phyloP scores from a whole-genome alignment of 495 filamentous ascomycete genomes.

The Penicillium cinerascens region DNA sequence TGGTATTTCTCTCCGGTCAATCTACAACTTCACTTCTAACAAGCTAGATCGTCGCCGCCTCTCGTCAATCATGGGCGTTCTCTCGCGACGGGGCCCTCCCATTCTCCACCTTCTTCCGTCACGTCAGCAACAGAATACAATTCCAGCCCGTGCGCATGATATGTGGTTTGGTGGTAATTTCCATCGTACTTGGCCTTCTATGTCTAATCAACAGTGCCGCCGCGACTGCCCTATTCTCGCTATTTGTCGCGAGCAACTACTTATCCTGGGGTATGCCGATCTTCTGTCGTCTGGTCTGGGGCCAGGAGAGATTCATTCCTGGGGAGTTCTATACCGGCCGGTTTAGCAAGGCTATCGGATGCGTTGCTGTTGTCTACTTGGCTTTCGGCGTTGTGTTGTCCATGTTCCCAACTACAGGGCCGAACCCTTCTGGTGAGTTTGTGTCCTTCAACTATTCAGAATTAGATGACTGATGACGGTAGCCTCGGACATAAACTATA shows the following conservation, averaged over 20 bases:
- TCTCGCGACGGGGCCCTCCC: conserved; percentile 58
- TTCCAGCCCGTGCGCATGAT: conserved; percentile 60
- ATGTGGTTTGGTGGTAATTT: conserved; percentile 54
- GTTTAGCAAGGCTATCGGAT: conserved; percentile 51
- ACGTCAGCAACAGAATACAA: conserved; percentile 51
- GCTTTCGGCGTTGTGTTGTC: conserved; percentile 52
- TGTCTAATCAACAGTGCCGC: conserved; percentile 57
- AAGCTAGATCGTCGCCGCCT: conserved; percentile 49
- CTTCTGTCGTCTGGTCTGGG: conserved; percentile 60
- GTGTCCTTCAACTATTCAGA: neutral
- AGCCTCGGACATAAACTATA: conserved; percentile 62
- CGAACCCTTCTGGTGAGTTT: conserved; percentile 48
- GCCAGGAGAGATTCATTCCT: conserved; percentile 54
- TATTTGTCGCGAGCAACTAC: conserved; percentile 59
- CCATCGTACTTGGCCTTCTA: conserved; percentile 56
- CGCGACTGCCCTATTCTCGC: conserved; percentile 57
- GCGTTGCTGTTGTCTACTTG: conserved; percentile 51
- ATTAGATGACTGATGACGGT: conserved; percentile 1
- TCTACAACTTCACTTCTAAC: neutral
- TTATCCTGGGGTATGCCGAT: conserved; percentile 62
- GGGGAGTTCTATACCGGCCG: conserved; percentile 42
- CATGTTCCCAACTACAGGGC: conserved; percentile 59
- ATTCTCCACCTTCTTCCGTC: conserved; percentile 59
- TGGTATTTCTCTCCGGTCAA: conserved; percentile 18
- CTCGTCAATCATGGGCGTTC: conserved; percentile 59